Base-by-base conservation (phyloP, 108 stramenopile species). In the Nannochloropsis salina region DNA sequence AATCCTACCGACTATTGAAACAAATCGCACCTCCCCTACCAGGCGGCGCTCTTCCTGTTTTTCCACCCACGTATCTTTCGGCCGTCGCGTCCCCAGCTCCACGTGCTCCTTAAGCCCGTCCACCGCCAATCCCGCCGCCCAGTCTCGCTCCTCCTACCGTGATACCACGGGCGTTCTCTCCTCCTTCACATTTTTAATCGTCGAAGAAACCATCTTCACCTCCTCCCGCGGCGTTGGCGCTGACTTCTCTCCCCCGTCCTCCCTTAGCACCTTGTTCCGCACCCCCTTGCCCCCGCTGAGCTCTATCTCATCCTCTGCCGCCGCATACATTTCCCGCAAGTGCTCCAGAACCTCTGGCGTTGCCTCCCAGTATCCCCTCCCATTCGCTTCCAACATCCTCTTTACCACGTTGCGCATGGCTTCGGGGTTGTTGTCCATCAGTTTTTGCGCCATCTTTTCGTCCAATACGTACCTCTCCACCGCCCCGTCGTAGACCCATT, bases 401-500 rank as follows among this genome's bases (percentile, higher is more conserved):
- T 93, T 85, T 43, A 92, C 31, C 6, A 90, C 83, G 41, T 92
- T 92, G 40, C 90, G 85, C 89, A 90, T 90, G 41, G 89, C 90
- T 83, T 92, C 92, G 40, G 95, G 95, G 85, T 96, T 96, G 43
- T 87, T 86, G 45, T 94, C 93, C 74, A 93, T 92, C 21, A 96
- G 90, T 74, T 93, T 93, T 41, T 88, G 84, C 40, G 94, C 94
- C 80, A 96, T 94, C 45, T 94, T 94, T 83, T 94, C 93, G 86
- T 96, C 95, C 45, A 94, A 86, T 2, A 94, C 94, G 85, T 95
- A 96, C 85, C 94, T 91, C 80, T 95, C 94, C 2, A 94, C 94
- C 80, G 94, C 95, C 85, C 95, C 93, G 84, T 95, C 94, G 88
- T 95, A 95, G 9, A 95, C 95, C 90, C 94, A 95, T 83, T 95